These are phyloP conservation scores for Suillus occidentalis DNA, from an alignment of 768 basidiomycete genomes.

Conservation along the genomic window DNA sequence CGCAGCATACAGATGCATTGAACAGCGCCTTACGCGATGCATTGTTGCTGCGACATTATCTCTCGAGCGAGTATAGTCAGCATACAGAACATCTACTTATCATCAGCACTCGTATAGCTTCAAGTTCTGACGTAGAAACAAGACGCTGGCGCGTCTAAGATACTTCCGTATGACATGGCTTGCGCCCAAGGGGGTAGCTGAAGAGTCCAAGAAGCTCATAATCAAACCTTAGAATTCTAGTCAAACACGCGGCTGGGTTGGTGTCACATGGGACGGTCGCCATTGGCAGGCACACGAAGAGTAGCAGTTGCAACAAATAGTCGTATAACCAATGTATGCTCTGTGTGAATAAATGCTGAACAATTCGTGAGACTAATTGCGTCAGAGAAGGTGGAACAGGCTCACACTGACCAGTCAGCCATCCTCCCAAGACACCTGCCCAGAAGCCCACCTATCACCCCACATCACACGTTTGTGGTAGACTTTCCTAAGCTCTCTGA, in stretches of 20 bases:
- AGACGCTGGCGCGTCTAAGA: neutral
- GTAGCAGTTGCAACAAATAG: neutral
- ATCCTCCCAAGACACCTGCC: constrained; percentile 86
- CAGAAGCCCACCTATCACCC: constrained; percentile 83
- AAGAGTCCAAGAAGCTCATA: neutral
- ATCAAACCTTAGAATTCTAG: neutral
- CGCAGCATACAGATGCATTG: too few relatives aligned
- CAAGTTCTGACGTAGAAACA: too few relatives aligned
- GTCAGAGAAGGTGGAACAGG: neutral
- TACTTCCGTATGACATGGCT: neutral
- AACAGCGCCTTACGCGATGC: too few relatives aligned
- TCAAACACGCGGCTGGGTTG: neutral
- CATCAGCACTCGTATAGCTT: too few relatives aligned
- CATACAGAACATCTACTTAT: too few relatives aligned
- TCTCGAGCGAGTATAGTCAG: too few relatives aligned
- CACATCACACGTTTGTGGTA: constrained; percentile 94
- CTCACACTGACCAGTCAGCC: constrained; percentile 19
- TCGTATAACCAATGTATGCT: neutral
- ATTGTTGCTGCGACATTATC: too few relatives aligned
- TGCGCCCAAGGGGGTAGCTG: neutral
- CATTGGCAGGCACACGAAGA: neutral
- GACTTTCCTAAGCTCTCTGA: constrained; percentile 82
- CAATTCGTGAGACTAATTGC: neutral
- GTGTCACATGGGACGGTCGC: neutral
- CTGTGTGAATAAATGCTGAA: neutral